phyloP scores from a whole-genome alignment of 2,329 filamentous ascomycete genomes.

The Verticillium albo-atrum region DNA sequence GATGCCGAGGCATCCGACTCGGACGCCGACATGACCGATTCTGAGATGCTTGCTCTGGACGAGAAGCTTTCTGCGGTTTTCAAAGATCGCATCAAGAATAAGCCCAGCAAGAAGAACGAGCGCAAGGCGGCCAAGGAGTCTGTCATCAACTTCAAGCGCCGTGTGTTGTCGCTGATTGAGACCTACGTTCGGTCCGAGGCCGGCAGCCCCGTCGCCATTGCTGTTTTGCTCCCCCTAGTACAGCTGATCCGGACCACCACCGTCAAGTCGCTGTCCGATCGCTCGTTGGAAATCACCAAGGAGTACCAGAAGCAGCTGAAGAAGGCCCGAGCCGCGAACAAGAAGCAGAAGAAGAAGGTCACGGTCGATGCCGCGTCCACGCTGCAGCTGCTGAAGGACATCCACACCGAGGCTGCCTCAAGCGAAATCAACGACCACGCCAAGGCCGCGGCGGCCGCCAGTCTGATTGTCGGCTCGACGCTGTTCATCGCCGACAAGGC shows the following conservation, averaged over 20 bases:
- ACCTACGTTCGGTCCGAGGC: slow-evolving; percentile 81
- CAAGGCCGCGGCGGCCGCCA: slow-evolving; percentile 69
- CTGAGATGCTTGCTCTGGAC: slow-evolving; percentile 90
- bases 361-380: slow-evolving; percentile 35
- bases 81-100: slow-evolving; percentile 63
- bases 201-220: slow-evolving; percentile 60
- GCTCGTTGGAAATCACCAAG: slow-evolving; percentile 67
- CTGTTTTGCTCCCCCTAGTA: slow-evolving; percentile 72
- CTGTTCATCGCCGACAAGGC: slow-evolving; percentile 45
- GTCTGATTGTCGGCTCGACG: slow-evolving; percentile 61
- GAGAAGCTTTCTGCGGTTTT: slow-evolving; percentile 81
- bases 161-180: slow-evolving; percentile 80
- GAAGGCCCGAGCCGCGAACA: slow-evolving; percentile 43
- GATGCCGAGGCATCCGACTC: slow-evolving; percentile 53
- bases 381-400: slow-evolving; percentile 54
- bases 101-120: slow-evolving; percentile 70
- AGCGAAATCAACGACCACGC: slow-evolving; percentile 66
- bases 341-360: slow-evolving; percentile 36
- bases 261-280: slow-evolving; percentile 70
- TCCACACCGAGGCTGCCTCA: slow-evolving; percentile 65
- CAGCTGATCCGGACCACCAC: slow-evolving; percentile 70
- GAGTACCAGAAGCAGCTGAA: slow-evolving; percentile 65
- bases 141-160: slow-evolving; percentile 91
- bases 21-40: slow-evolving; percentile 87
- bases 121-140: slow-evolving; percentile 83